Evolutionary conservation across 1,139 yeast species (phyloP), one percentile per base, ranked within the genome.

Genomic region (Barnettozyma hawaiiensis): DNA sequence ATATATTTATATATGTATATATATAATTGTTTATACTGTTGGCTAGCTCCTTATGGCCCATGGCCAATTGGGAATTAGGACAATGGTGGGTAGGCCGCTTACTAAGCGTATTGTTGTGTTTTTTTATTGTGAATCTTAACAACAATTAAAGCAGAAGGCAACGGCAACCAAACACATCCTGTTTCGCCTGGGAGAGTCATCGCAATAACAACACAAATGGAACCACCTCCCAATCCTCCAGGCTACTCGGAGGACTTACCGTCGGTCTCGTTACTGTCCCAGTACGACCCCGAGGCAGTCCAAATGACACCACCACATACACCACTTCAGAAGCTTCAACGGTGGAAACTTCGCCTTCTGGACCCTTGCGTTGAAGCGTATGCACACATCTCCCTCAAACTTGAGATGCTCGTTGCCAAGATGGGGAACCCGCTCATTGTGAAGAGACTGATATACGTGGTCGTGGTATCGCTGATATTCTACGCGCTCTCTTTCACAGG

Each of bases 341-440:
- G 31, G 3, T 41, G 44, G 44, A 41, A 37, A 22, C 44, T 36
- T 11, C 28, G 31, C 23, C 20, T 80, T 18, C 64, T 82, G 33
- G 92, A 83, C 54, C 94, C 95, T 0, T 72, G 85, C 10, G 81
- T 78, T 35, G 82, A 78, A 53, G 69, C 78, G 1, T 78, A 78
- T 59, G 63, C 64, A 39, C 69, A 62, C 42, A 47, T 74, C 29
- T 66, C 65, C 44, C 54, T 65, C 36, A 70, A 70, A 37, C 67
- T 78, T 44, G 96, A 89, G 52, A 64, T 66, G 33, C 62, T 71
- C 32, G 65, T 90, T 21, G 70, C 81, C 32, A 75, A 76, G 50
- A 53, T 85, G 24, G 96, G 97, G 9, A 89, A 90, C 59, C 97
- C 97, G 1, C 65, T 90, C 44, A 85, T 92, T 42, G 78, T 89